These are phyloP conservation scores for Tulasnella sp. DNA, from an alignment of 768 basidiomycete genomes.

Conservation along the genomic window DNA sequence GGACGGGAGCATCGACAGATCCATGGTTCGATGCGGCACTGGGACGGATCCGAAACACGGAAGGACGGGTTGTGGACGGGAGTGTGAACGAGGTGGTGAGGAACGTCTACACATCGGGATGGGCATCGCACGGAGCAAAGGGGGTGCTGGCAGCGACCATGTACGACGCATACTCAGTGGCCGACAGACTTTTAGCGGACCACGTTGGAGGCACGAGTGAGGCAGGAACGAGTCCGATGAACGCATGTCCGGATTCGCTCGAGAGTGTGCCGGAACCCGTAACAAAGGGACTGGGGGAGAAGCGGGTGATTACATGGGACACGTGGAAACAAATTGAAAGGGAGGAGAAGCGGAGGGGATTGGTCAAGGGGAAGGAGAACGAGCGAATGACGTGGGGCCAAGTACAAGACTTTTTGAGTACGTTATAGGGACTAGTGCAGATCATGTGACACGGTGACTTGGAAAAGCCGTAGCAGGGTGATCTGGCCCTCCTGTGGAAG, in stretches of 20 bases:
- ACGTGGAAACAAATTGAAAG: constrained; percentile 66
- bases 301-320: constrained; percentile 44
- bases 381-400: constrained; percentile 58
- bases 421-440: too few relatives aligned
- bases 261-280: constrained; percentile 39
- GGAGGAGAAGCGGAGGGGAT: constrained; percentile 56
- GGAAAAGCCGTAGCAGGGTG: too few relatives aligned
- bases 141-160: constrained; percentile 89
- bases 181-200: constrained; percentile 58
- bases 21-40: constrained; percentile 48
- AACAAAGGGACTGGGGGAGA: constrained; percentile 26
- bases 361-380: constrained; percentile 48
- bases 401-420: constrained; percentile 17
- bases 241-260: constrained; percentile 26
- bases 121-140: constrained; percentile 83
- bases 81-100: constrained; percentile 28
- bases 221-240: constrained; percentile 20
- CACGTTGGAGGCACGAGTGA: constrained; percentile 23
- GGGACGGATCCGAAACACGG: constrained; percentile 42
- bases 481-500: too few relatives aligned
- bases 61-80: constrained; percentile 36
- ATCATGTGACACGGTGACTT: too few relatives aligned
- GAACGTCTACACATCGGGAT: constrained; percentile 83
- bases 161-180: constrained; percentile 77
- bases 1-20: constrained; percentile 22